Base-by-base conservation (phyloP, 495 filamentous ascomycete species). In the Podospora bellae-mahoneyi region DNA sequence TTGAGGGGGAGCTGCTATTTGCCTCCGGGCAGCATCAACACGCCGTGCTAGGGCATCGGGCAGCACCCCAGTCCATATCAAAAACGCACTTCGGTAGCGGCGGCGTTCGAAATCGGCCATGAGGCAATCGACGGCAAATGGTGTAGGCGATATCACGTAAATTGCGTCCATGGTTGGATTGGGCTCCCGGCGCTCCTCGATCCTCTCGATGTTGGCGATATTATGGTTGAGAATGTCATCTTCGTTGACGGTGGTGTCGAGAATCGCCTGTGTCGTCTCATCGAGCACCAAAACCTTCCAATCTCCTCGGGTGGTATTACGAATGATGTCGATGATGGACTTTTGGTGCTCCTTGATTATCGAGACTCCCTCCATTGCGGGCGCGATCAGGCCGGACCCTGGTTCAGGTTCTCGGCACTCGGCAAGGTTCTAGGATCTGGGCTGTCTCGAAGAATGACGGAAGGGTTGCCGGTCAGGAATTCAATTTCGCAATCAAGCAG, bases 251-350 rank as follows among this genome's bases (percentile, higher is more conserved):
- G 92, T 91, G 84, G 90, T 92, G 77, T 95, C 89, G 70, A 98
- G 84, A 70, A 99, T 81, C 75, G 88, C 90, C 75, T 87, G 89
- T 76, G 91, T 92, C 23, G 79, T 81, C 69, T 90, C 88, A 80
- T 99, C 95, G 71, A 96, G 79, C 34, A 99, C 90, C 73, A 98
- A 80, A 71, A 97, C 90, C 85, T 97, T 97, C 95, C 95, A 98
- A 61, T 87, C 84, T 70, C 83, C 83, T 71, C 73, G 78, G 68
- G 84, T 84, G 53, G 86, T 87, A 61, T 75, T 76, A 70, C 81
- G 84, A 58, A 89, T 83, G 16, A 81, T 83, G 30, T 84, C 78
- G 70, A 88, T 78, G 64, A 88, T 77, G 28, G 64, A 66, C 59
- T 76, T 74, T 58, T 70, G 73, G 57, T 78, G 78, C 66, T 80